Conservation (phyloP, 2,329 filamentous ascomycete species). For the Colletotrichum tropicicola region DNA sequence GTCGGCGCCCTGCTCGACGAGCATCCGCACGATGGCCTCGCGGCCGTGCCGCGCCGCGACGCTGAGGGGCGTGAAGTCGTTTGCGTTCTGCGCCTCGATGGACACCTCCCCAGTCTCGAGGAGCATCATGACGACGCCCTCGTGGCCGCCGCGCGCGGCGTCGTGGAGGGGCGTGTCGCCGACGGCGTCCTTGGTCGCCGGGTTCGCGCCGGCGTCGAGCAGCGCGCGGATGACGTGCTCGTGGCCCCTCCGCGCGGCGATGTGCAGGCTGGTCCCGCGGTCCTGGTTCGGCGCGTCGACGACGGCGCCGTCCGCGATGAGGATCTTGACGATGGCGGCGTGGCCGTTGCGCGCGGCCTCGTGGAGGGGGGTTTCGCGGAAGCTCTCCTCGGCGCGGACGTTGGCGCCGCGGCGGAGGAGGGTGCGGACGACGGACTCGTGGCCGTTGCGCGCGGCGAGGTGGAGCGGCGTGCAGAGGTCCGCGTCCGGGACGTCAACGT, state of each 20-base stretch:
- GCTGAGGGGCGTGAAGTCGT: constrained; percentile 31
- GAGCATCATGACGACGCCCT: constrained; percentile 24
- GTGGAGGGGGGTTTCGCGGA: constrained; percentile 28
- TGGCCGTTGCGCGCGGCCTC: constrained; percentile 26
- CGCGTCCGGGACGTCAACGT: constrained; percentile 27
- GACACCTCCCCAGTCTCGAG: constrained; percentile 28
- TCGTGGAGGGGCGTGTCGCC: constrained; percentile 32
- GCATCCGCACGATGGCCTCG: constrained; percentile 30
- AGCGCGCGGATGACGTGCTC: constrained; percentile 2
- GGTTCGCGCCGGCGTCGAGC: constrained; percentile 27
- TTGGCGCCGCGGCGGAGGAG: constrained; percentile 27
- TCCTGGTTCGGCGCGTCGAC: constrained; percentile 29
- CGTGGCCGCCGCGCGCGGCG: constrained; percentile 27
- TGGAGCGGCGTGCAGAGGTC: constrained; percentile 30
- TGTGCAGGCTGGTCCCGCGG: constrained; percentile 29
- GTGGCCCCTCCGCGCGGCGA: constrained; percentile 18
- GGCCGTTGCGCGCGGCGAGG: constrained; percentile 30
- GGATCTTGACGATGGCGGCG: constrained; percentile 6
- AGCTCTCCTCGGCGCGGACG: constrained; percentile 29
- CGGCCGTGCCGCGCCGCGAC: constrained; percentile 30
- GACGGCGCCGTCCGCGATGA: constrained; percentile 27
- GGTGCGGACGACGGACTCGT: constrained; percentile 19
- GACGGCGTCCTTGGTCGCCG: constrained; percentile 29
- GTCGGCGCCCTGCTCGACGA: constrained; percentile 33
- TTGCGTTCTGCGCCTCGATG: constrained; percentile 29